Evolutionary conservation across 2,329 filamentous ascomycete species (phyloP).

Genomic region (Apiospora rasikravindrae): DNA sequence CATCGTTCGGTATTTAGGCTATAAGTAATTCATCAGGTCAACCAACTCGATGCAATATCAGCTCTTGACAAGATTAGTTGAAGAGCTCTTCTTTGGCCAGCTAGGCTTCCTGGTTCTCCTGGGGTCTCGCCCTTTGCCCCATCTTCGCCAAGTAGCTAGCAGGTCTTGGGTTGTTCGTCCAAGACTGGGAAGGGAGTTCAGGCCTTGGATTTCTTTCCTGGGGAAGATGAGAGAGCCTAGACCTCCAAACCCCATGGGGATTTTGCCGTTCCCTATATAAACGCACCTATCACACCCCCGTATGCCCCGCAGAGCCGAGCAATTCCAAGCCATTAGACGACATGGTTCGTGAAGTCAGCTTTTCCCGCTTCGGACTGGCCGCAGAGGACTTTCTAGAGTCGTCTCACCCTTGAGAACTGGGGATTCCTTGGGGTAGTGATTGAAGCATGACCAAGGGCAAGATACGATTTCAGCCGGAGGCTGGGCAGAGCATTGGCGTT

Average conservation of each 20-base stretch:
- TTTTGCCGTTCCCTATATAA: not conserved
- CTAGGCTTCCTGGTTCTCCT: not conserved
- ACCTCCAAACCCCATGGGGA: not conserved
- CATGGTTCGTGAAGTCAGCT: not conserved
- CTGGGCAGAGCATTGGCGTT: not conserved
- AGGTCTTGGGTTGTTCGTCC: not conserved
- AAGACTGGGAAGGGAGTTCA: too few relatives aligned
- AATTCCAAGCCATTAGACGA: constrained; percentile 1
- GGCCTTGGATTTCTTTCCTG: too few relatives aligned
- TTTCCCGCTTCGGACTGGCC: not conserved
- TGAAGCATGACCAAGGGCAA: not conserved
- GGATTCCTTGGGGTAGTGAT: not conserved
- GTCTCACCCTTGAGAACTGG: not conserved
- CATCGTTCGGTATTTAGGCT: not conserved
- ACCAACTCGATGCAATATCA: not conserved
- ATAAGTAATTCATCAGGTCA: not conserved
- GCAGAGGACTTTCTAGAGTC: not conserved
- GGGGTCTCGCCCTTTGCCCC: not conserved
- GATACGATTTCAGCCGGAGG: not conserved
- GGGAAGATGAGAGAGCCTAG: not conserved
- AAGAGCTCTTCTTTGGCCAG: not conserved
- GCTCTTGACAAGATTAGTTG: not conserved
- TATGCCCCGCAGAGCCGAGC: constrained; percentile 11
- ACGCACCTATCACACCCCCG: constrained; percentile 12
- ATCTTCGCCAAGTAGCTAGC: not conserved